These are phyloP conservation scores for Leccinum proliferum DNA, from an alignment of 1,284 basidiomycete genomes.

Conservation along the genomic window DNA sequence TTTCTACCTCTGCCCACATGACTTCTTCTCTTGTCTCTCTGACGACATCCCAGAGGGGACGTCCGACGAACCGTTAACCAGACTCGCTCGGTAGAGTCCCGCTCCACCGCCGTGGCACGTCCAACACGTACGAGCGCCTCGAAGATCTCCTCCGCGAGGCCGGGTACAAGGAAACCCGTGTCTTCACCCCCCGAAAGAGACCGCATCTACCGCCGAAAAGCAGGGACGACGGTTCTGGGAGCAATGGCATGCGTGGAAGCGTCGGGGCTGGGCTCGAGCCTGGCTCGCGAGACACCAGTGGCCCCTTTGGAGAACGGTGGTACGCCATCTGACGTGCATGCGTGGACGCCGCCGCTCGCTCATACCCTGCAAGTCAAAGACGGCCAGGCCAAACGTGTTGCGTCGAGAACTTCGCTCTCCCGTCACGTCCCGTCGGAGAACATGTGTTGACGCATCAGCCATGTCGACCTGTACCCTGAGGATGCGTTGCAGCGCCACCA, in stretches of 20 bases:
- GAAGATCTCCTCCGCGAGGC: constrained; percentile 46
- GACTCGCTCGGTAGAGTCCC: constrained; percentile 55
- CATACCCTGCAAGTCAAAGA: constrained; percentile 12
- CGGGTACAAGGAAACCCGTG: constrained; percentile 84
- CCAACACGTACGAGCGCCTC: constrained; percentile 48
- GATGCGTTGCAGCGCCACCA: constrained; percentile 10
- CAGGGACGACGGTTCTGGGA: constrained; percentile 21
- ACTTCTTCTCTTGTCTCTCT: constrained; percentile 18
- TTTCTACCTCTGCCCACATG: background rate
- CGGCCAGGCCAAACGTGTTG: constrained; percentile 12
- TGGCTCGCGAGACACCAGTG: constrained; percentile 11
- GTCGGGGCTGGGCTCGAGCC: constrained; percentile 37
- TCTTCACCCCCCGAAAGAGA: constrained; percentile 80
- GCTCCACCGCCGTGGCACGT: constrained; percentile 69
- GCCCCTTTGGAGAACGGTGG: constrained; percentile 7
- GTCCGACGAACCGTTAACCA: constrained; percentile 42
- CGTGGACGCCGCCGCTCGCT: constrained; percentile 29
- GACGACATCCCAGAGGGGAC: constrained; percentile 32
- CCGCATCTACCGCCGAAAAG: constrained; percentile 32
- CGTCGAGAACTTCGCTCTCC: constrained; percentile 19
- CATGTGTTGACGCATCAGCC: constrained; percentile 10
- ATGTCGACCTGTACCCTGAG: constrained; percentile 8
- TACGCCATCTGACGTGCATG: constrained; percentile 8
- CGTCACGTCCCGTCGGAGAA: constrained; percentile 19
- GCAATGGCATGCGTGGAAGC: constrained; percentile 28